Conservation (phyloP, 2,329 filamentous ascomycete genomes). For the Cephalotrichum gorgonifer region DNA sequence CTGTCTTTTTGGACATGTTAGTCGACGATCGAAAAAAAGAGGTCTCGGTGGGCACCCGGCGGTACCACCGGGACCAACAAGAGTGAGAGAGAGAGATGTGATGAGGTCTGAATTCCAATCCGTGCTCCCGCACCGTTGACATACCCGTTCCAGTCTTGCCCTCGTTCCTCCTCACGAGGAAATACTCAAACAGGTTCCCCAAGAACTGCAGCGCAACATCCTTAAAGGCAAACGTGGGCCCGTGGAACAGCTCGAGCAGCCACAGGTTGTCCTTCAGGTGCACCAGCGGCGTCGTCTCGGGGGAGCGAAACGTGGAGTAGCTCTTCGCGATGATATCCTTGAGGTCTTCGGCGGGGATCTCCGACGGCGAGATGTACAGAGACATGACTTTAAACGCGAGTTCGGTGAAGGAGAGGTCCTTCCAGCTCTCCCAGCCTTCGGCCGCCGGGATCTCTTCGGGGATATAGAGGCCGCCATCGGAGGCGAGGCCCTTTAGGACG, state of each 20-base stretch:
- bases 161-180: slow-evolving; percentile 63
- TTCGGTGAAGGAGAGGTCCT: slow-evolving; percentile 67
- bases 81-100: too few relatives aligned
- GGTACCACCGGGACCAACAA: background rate
- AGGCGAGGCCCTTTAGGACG: slow-evolving; percentile 78
- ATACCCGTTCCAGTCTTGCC: slow-evolving; percentile 50
- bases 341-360: slow-evolving; percentile 73
- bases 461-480: slow-evolving; percentile 82
- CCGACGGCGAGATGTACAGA: slow-evolving; percentile 73
- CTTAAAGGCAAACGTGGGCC: slow-evolving; percentile 92
- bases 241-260: slow-evolving; percentile 90
- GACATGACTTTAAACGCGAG: slow-evolving; percentile 78
- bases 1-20: slow-evolving; percentile 38
- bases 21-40: slow-evolving; percentile 2
- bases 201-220: slow-evolving; percentile 80
- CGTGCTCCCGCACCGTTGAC: slow-evolving; percentile 7
- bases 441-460: slow-evolving; percentile 69
- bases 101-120: background rate
- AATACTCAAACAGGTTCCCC: slow-evolving; percentile 93
- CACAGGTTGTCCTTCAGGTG: slow-evolving; percentile 66
- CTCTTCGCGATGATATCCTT: slow-evolving; percentile 73
- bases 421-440: slow-evolving; percentile 61
- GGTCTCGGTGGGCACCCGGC: background rate
- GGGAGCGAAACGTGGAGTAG: slow-evolving; percentile 79
- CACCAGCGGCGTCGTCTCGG: slow-evolving; percentile 68